Conservation (phyloP, 1,284 basidiomycete species). For the Ceraceosorus guamensis region DNA sequence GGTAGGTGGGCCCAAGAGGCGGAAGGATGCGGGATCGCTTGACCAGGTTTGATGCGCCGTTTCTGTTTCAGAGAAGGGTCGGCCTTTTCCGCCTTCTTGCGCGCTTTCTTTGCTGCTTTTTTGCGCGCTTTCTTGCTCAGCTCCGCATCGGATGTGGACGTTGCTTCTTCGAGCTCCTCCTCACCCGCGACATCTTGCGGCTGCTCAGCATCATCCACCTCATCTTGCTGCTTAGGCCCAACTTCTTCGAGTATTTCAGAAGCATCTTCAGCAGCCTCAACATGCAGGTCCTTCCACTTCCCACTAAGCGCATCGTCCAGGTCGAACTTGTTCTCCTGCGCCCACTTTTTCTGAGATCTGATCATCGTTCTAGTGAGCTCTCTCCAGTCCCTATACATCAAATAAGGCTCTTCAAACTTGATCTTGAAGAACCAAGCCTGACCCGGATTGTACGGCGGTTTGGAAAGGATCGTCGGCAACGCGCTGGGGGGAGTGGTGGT, state of each 20-base stretch:
- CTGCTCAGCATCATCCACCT: neutral
- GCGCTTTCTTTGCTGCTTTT: constrained; percentile 11
- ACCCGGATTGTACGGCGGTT: constrained; percentile 53
- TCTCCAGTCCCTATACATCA: constrained; percentile 97
- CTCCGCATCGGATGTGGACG: neutral
- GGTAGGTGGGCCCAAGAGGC: too few relatives aligned
- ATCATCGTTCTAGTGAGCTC: constrained; percentile 70
- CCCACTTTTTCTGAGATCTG: constrained; percentile 24
- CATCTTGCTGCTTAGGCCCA: too few relatives aligned
- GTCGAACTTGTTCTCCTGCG: too few relatives aligned
- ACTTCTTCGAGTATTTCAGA: too few relatives aligned
- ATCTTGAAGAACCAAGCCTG: constrained; percentile 98
- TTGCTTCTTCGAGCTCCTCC: too few relatives aligned
- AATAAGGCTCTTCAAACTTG: constrained; percentile 97
- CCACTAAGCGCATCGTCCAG: too few relatives aligned
- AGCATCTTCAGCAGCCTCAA: too few relatives aligned
- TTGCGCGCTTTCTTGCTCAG: constrained; percentile 21
- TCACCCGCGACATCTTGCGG: too few relatives aligned
- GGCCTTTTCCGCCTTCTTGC: constrained; percentile 1
- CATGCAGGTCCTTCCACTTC: too few relatives aligned
- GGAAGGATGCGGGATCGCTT: constrained; percentile 8
- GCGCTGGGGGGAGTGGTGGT: constrained; percentile 7
- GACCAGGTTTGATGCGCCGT: neutral
- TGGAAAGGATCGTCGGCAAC: too few relatives aligned
- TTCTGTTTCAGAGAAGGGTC: neutral